phyloP scores from a whole-genome alignment of 352 stramenopile genomes.

The Globisporangium echinulatum region DNA sequence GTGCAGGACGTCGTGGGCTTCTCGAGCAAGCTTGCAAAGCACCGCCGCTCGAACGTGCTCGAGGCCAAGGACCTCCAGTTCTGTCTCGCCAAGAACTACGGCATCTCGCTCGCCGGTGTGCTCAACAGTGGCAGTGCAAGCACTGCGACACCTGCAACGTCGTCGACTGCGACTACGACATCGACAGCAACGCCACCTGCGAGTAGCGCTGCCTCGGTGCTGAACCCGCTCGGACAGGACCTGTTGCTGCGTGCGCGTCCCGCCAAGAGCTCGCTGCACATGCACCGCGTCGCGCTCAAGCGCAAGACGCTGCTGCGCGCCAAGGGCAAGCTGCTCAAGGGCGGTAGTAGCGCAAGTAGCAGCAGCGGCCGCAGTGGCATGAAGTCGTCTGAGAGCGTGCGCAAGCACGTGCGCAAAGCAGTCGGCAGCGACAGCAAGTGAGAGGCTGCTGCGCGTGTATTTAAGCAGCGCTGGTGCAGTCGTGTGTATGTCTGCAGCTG shows the following conservation, averaged over 20 bases:
- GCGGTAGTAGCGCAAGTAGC: slow-evolving; percentile 16
- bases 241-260: slow-evolving; percentile 48
- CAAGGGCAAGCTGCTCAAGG: slow-evolving; percentile 52
- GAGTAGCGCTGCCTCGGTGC: slow-evolving; percentile 3
- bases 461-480: not conserved
- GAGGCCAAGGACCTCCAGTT: slow-evolving; percentile 77
- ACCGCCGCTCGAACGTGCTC: slow-evolving; percentile 65
- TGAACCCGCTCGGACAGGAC: slow-evolving; percentile 54
- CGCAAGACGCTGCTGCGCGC: slow-evolving; percentile 52
- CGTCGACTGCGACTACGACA: too few relatives aligned
- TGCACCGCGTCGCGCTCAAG: slow-evolving; percentile 78
- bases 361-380: slow-evolving; percentile 14
- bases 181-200: not conserved
- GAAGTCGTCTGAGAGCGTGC: slow-evolving; percentile 30
- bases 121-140: slow-evolving; percentile 13
- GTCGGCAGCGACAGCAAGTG: slow-evolving; percentile 30
- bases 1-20: slow-evolving; percentile 71
- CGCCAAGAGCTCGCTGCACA: slow-evolving; percentile 74
- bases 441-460: not conserved
- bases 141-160: not conserved
- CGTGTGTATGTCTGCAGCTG: too few relatives aligned
- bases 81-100: slow-evolving; percentile 80
- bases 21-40: slow-evolving; percentile 57
- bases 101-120: slow-evolving; percentile 71
- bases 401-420: slow-evolving; percentile 51